Percentiles rank a stretch among this genome's conserved stretches.
Evolutionary conservation across 2,329 filamentous ascomycete species (phyloP).

Genomic region (Fusarium subglutinans): DNA sequence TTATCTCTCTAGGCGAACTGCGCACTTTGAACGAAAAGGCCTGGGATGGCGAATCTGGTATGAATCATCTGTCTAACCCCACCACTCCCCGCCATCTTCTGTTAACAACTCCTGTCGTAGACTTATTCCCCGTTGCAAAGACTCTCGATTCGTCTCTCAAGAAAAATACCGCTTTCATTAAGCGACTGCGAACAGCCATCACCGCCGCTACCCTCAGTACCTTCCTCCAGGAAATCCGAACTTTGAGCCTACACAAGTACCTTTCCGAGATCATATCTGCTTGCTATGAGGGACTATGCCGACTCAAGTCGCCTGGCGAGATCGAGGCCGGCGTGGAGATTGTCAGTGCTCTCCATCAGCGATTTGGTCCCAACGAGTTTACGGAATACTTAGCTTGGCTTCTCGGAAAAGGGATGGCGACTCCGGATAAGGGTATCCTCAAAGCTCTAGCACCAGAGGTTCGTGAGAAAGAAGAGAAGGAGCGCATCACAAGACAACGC

Average conservation of each 20-base stretch:
- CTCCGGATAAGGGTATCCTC: slow-evolving; percentile 84
- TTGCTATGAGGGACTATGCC: slow-evolving; percentile 93
- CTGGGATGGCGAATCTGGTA: slow-evolving; percentile 91
- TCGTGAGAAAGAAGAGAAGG: slow-evolving; percentile 95
- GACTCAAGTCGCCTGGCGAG: slow-evolving; percentile 90
- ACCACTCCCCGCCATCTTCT: slow-evolving; percentile 21
- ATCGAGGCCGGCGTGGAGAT: slow-evolving; percentile 92
- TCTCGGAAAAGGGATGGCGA: slow-evolving; percentile 88
- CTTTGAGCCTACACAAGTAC: slow-evolving; percentile 93
- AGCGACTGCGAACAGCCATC: slow-evolving; percentile 90
- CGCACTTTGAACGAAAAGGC: slow-evolving; percentile 86
- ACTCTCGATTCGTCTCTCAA: slow-evolving; percentile 94
- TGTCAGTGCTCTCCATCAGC: slow-evolving; percentile 92
- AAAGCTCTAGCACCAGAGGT: slow-evolving; percentile 83
- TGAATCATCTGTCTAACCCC: slow-evolving; percentile 37
- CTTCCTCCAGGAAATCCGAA: slow-evolving; percentile 89
- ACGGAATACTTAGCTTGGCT: slow-evolving; percentile 93
- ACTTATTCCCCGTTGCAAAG: slow-evolving; percentile 78
- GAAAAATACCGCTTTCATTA: slow-evolving; percentile 98
- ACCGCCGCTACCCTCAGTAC: slow-evolving; percentile 81
- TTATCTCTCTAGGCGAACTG: slow-evolving; percentile 75
- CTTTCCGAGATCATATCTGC: slow-evolving; percentile 96
- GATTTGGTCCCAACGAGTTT: slow-evolving; percentile 90
- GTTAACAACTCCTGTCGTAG: slow-evolving; percentile 55
- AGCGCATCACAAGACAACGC: slow-evolving; percentile 85